These are phyloP conservation scores for Chytriomyces confervae DNA, from an alignment of 192 early-diverging fungal species.

Conservation along the genomic window DNA sequence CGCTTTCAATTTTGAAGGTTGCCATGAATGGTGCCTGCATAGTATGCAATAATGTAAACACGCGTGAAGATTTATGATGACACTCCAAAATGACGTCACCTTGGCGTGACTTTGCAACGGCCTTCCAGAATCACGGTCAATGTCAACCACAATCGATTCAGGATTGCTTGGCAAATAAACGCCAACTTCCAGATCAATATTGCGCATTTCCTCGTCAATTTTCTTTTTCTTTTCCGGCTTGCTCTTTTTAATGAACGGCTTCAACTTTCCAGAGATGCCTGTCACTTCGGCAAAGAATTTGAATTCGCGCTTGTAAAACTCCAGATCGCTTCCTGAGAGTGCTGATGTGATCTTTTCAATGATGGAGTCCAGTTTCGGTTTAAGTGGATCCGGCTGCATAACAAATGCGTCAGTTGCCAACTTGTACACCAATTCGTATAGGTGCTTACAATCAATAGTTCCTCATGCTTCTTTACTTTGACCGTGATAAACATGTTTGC, in stretches of 20 bases:
- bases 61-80: background rate
- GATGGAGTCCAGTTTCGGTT: conserved; percentile 87
- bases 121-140: conserved; percentile 91
- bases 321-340: conserved; percentile 86
- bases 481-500: conserved; percentile 91
- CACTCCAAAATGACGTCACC: conserved; percentile 35
- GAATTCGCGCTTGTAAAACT: conserved; percentile 97
- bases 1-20: conserved; percentile 82
- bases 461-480: conserved; percentile 56
- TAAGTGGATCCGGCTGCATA: conserved; percentile 78
- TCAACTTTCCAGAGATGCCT: conserved; percentile 96
- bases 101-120: conserved; percentile 98
- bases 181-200: conserved; percentile 93
- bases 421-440: background rate
- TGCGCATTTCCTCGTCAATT: conserved; percentile 96
- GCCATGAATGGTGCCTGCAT: conserved; percentile 95
- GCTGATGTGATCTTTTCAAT: conserved; percentile 78
- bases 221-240: conserved; percentile 98
- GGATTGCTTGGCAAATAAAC: conserved; percentile 98
- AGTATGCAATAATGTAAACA: conserved; percentile 2
- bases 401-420: background rate
- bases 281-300: conserved; percentile 94
- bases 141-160: conserved; percentile 91
- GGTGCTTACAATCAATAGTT: conserved; percentile 36
- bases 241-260: conserved; percentile 82